Evolutionary conservation across 2,329 filamentous ascomycete species (phyloP).

Genomic region (Neobulgaria alba): DNA sequence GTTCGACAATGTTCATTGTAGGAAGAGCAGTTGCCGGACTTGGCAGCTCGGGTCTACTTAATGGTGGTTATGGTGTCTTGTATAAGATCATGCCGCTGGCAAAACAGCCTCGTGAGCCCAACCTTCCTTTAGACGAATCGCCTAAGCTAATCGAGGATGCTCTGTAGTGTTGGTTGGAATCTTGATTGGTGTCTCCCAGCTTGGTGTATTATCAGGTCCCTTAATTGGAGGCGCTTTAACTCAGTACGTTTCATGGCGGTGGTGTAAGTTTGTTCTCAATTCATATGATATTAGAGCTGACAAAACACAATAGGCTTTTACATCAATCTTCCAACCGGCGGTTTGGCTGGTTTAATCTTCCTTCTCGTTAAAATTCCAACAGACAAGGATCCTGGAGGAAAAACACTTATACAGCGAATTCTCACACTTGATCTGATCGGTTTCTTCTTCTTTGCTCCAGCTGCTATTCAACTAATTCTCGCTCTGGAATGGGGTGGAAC

Average conservation of each 20-base stretch:
- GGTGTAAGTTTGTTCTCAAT: no score
- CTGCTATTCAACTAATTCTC: constrained; percentile 28
- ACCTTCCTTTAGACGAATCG: no score
- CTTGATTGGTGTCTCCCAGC: constrained; percentile 3
- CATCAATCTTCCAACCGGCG: constrained; percentile 36
- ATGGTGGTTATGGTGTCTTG: constrained; percentile 43
- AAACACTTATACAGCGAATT: constrained; percentile 4
- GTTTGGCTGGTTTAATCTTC: constrained; percentile 26
- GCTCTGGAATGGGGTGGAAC: constrained; percentile 30
- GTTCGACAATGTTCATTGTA: constrained; percentile 43
- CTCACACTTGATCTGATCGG: constrained; percentile 27
- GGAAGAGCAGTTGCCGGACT: constrained; percentile 45
- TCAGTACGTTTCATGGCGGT: constrained; percentile 29
- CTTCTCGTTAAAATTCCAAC: constrained; percentile 31
- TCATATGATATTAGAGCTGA: no score
- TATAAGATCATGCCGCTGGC: neutral
- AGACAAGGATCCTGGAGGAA: constrained; percentile 3
- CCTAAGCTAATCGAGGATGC: no score
- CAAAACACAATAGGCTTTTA: constrained; percentile 24
- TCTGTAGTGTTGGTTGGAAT: neutral
- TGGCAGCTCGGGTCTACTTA: constrained; percentile 42
- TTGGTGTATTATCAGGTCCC: constrained; percentile 24
- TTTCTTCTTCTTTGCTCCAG: constrained; percentile 29
- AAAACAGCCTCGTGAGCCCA: neutral
- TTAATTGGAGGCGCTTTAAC: constrained; percentile 30